Evolutionary conservation across 805 yeast genomes (phyloP), one percentile per base, ranked within the genome.

Genomic region (Monosporozyma yasuniensis): DNA sequence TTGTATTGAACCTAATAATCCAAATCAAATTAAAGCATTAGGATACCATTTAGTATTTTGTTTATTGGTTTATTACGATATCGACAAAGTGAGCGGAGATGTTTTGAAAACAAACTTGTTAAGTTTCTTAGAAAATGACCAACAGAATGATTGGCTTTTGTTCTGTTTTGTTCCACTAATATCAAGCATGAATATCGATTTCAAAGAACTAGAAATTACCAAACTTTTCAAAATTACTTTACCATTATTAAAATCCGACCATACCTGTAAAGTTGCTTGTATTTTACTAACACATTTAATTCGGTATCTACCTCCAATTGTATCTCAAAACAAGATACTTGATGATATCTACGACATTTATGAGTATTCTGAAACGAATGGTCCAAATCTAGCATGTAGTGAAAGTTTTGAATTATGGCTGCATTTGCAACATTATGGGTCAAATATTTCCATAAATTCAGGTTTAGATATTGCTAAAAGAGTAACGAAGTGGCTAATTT

Each of bases 381-480:
- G 91, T 0, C 91, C 93, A 2, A 58, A 65, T 1, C 22, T 54
- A 1, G 47, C 81, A 1, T 69, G 74, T 44, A 66, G 74, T 42
- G 78, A 74, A 45, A 67, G 84, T 3, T 64, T 79, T 27, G 54
- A 60, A 12, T 78, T 83, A 53, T 84, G 90, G 90, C 63, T 69
- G 47, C 55, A 69, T 0, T 54, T 77, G 3, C 61, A 72, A 14
- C 59, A 61, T 3, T 57, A 75, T 9, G 69, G 76, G 16, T 66
- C 64, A 32, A 60, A 59, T 2, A 61, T 69, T 18, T 67, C 66
- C 19, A 59, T 70, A 3, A 60, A 60, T 2, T 58, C 60, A 9
- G 60, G 62, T 1, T 63, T 60, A n/a, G 52, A 65, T 1, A 49
- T 66, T 10, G 56, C 58, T 2, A 61, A 65, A 12, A 71, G 65